Evolutionary conservation across 2,329 filamentous ascomycete genomes (phyloP).

Genomic region (Pseudogymnoascus sp.): DNA sequence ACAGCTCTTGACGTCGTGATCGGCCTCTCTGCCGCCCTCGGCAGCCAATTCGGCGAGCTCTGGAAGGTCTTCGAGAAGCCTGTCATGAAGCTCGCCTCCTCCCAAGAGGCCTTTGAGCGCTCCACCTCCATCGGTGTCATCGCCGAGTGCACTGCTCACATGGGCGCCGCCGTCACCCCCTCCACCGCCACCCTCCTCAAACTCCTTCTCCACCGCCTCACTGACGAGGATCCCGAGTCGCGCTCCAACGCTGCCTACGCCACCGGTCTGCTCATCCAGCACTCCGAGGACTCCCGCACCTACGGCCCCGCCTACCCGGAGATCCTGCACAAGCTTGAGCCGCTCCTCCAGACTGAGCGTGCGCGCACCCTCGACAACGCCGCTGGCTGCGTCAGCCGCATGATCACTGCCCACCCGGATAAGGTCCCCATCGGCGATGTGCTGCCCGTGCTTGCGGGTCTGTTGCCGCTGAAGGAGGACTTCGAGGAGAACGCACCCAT

Average conservation of each 20-base stretch:
- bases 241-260: slow-evolving; percentile 95
- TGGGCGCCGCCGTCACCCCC: slow-evolving; percentile 71
- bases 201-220: slow-evolving; percentile 75
- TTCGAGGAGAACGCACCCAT: slow-evolving; percentile 95
- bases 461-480: slow-evolving; percentile 84
- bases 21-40: slow-evolving; percentile 74
- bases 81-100: slow-evolving; percentile 78
- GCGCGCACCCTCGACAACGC: slow-evolving; percentile 87
- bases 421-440: slow-evolving; percentile 73
- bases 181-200: slow-evolving; percentile 72
- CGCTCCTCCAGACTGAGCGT: slow-evolving; percentile 67
- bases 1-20: slow-evolving; percentile 87
- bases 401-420: slow-evolving; percentile 86
- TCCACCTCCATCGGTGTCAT: slow-evolving; percentile 86
- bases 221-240: slow-evolving; percentile 82
- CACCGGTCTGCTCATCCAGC: slow-evolving; percentile 73
- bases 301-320: slow-evolving; percentile 67
- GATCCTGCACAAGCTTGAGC: slow-evolving; percentile 80
- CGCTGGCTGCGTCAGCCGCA: slow-evolving; percentile 79
- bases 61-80: slow-evolving; percentile 97
- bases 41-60: slow-evolving; percentile 70
- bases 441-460: slow-evolving; percentile 67
- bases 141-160: slow-evolving; percentile 81
- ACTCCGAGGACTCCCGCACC: slow-evolving; percentile 63
- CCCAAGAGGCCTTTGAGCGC: slow-evolving; percentile 78